A percentile compares a stretch with the other conserved stretches of the same genome.
These are phyloP conservation scores for Mycosarcoma mackinlayi DNA, from an alignment of 1,284 basidiomycete genomes.

Conservation along the genomic window DNA sequence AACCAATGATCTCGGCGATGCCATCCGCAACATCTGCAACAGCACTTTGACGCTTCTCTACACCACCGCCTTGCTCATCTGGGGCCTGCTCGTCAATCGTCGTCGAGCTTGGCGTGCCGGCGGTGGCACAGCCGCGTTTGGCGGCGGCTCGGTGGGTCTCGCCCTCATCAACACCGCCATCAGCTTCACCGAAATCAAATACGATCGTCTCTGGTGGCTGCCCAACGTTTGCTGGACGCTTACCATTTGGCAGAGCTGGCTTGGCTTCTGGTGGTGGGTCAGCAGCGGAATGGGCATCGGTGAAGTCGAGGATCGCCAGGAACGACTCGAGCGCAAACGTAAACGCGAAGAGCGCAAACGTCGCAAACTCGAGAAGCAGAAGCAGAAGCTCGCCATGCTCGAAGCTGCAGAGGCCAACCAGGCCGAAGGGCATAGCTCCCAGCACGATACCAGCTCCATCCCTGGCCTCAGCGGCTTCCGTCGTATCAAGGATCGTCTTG, in stretches of 20 bases:
- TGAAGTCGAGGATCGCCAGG: constrained; percentile 66
- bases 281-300: constrained; percentile 68
- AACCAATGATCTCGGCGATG: constrained; percentile 77
- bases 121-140: constrained; percentile 94
- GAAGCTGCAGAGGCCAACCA: constrained; percentile 22
- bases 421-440: constrained; percentile 40
- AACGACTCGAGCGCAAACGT: constrained; percentile 47
- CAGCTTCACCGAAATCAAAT: constrained; percentile 65
- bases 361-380: constrained; percentile 49
- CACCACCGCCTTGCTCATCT: constrained; percentile 86
- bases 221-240: constrained; percentile 64
- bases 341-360: constrained; percentile 52
- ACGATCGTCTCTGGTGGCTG: constrained; percentile 67
- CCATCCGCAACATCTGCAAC: constrained; percentile 92
- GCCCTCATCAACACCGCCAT: constrained; percentile 64
- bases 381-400: constrained; percentile 35
- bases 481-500: constrained; percentile 44
- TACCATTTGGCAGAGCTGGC: constrained; percentile 68
- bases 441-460: constrained; percentile 48
- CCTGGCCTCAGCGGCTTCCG: constrained; percentile 47
- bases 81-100: constrained; percentile 91
- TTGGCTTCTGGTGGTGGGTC: constrained; percentile 69
- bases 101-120: constrained; percentile 88
- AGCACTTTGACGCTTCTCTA: constrained; percentile 93
- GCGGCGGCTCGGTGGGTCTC: constrained; percentile 70